Percentiles rank a stretch among this genome's conserved stretches.
Evolutionary conservation across 208 protist genomes (phyloP).

Genomic region (Porcisia deanei): DNA sequence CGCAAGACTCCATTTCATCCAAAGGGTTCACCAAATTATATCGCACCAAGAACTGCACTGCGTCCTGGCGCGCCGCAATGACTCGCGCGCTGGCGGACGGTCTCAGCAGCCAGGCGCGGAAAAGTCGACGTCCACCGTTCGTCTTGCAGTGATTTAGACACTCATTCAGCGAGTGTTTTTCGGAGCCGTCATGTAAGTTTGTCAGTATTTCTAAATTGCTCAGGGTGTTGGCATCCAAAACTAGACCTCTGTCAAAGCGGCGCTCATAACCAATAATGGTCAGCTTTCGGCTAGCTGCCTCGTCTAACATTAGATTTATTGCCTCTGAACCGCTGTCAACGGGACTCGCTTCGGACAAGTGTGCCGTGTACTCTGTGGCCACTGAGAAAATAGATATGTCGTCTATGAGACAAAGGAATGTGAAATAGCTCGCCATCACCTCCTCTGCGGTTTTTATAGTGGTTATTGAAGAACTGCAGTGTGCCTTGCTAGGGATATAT

Average conservation of each 20-base stretch:
- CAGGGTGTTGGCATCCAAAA: conserved; percentile 71
- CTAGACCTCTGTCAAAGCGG: conserved; percentile 58
- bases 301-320: background rate
- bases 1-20: conserved; percentile 8
- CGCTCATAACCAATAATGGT: conserved; percentile 52
- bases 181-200: conserved; percentile 80
- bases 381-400: conserved; percentile 50
- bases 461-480: background rate
- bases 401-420: conserved; percentile 34
- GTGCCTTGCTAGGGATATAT: conserved; percentile 12
- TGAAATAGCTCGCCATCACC: conserved; percentile 58
- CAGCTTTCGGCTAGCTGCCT: background rate
- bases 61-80: conserved; percentile 63
- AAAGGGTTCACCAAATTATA: conserved; percentile 20
- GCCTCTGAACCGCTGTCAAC: background rate
- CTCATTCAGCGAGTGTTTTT: conserved; percentile 66
- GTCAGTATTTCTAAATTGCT: conserved; percentile 79
- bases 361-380: conserved; percentile 51
- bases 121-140: conserved; percentile 79
- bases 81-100: conserved; percentile 60
- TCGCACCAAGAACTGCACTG: conserved; percentile 57
- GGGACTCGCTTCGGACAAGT: conserved; percentile 23
- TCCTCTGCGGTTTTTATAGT: conserved; percentile 12
- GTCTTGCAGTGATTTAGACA: conserved; percentile 73
- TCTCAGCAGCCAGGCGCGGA: conserved; percentile 83